Base-by-base conservation (phyloP, 352 stramenopile genomes). In the Globisporangium recalcitrans region DNA sequence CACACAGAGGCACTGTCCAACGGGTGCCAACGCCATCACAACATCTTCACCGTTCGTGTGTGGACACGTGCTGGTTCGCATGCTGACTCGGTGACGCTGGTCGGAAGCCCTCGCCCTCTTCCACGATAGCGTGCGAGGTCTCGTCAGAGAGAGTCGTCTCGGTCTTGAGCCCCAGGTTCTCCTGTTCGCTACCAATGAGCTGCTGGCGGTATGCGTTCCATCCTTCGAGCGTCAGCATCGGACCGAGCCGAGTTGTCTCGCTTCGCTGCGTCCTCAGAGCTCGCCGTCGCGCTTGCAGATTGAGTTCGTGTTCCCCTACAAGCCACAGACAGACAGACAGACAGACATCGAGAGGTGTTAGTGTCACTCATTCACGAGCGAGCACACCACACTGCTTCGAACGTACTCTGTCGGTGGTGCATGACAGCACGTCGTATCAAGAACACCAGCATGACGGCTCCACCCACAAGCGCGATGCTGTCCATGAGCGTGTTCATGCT, bases 121-220 rank as follows among this genome's bases (percentile, higher is more conserved):
- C 22, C 13, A 52, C 21, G 21, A 52, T 21, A 11, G 29, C 24
- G 5, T 16, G 47, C 2, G 47, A 32, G 4, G 24, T 22, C 11
- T 26, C 47, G 6, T 52, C 47, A 10, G 34, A 19, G 34, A 40
- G 34, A 2, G 22, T 11, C 22, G 47, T 22, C 24, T 47, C 21
- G 0, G 21, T 6, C 8, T 60, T 49, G 24, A 40, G 2, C 5
- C 57, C 57, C 21, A 74, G 55, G n/a, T 64, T 65, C 10, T 58
- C 48, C 22, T 72, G 63, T 38, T 78, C 71, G 4, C 55, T 56
- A 21, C 81, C 64, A 24, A 86, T 86, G 32, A 86, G 77, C 34
- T 78, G 76, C 56, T 83, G 68, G 0, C 72, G 70, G 55, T 82
- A 72, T 22, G 71, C 72, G 21, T 69, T 79, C 77, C 77, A 86